A percentile compares a stretch with the other conserved stretches of the same genome.
Conservation (phyloP, 768 basidiomycete genomes). For the Agrocybe praecox region DNA sequence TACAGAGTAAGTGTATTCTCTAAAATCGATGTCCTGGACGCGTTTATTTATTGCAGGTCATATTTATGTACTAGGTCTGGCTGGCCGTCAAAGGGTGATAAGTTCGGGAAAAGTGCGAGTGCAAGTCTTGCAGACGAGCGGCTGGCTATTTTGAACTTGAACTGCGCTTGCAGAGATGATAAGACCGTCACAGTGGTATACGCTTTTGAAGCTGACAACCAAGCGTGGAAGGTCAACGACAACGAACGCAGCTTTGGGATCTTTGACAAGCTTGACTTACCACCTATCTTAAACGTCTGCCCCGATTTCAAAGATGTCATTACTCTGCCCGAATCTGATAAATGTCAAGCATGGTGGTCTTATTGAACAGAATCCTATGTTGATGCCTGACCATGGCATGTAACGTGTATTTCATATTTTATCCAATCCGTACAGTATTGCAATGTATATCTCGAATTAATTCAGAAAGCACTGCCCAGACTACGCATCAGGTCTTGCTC, state of each 20-base stretch:
- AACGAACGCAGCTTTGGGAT: slow-evolving; percentile 42
- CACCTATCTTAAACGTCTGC: neutral
- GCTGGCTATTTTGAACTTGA: slow-evolving; percentile 35
- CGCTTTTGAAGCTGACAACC: slow-evolving; percentile 41
- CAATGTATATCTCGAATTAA: too few relatives aligned
- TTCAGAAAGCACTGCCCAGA: too few relatives aligned
- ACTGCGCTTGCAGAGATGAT: slow-evolving; percentile 33
- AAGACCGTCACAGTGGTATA: slow-evolving; percentile 32
- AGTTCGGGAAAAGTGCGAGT: slow-evolving; percentile 25
- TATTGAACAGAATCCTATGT: neutral
- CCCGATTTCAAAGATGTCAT: neutral
- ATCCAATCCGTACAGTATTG: too few relatives aligned
- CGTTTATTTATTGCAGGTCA: too few relatives aligned
- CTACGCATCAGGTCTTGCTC: too few relatives aligned
- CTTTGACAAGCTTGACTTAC: slow-evolving; percentile 31
- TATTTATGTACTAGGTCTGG: too few relatives aligned
- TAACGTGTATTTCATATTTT: too few relatives aligned
- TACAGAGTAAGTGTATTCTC: slow-evolving; percentile 30
- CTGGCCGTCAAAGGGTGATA: slow-evolving; percentile 39
- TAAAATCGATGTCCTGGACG: too few relatives aligned
- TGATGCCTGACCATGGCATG: neutral
- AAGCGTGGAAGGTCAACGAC: slow-evolving; percentile 37
- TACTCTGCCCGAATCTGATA: neutral
- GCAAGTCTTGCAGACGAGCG: slow-evolving; percentile 31
- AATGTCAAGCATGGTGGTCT: neutral